Evolutionary conservation across 768 basidiomycete species (phyloP).

Genomic region (Coprinellus micaceus): DNA sequence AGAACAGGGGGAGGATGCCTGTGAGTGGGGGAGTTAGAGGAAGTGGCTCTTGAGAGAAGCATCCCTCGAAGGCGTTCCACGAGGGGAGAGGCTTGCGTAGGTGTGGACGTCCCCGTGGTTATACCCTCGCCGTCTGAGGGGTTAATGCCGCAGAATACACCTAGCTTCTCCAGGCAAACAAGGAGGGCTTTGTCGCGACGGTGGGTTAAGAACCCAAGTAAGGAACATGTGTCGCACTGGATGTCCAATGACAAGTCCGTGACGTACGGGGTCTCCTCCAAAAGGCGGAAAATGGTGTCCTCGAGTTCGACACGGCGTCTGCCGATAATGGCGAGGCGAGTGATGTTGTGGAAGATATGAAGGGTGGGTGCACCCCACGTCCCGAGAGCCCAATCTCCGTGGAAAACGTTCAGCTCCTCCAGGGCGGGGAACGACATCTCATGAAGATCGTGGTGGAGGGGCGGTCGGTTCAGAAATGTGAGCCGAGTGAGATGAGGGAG

Average conservation of each 20-base stretch:
- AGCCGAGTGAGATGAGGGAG: neutral
- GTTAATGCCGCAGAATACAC: neutral
- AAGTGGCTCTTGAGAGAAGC: neutral
- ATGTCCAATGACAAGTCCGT: neutral
- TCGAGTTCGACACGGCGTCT: neutral
- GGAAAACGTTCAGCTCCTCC: neutral
- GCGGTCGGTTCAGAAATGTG: constrained; percentile 1
- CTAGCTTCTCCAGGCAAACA: neutral
- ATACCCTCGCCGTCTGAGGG: too few species aligned
- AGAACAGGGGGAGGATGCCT: neutral
- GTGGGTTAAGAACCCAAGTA: neutral
- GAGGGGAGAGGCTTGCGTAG: neutral
- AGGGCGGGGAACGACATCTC: neutral
- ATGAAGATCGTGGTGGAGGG: neutral
- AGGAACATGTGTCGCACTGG: neutral
- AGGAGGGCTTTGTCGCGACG: neutral
- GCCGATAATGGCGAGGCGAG: neutral
- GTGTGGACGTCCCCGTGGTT: neutral
- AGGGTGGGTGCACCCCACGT: neutral
- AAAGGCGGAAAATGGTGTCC: neutral
- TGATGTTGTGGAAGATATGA: neutral
- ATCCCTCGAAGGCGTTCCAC: neutral
- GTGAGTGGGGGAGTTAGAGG: neutral
- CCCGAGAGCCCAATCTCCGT: neutral
- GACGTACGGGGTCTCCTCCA: neutral